Base-by-base conservation (phyloP, 1,139 yeast species). In the Yamadazyma epiphylla region DNA sequence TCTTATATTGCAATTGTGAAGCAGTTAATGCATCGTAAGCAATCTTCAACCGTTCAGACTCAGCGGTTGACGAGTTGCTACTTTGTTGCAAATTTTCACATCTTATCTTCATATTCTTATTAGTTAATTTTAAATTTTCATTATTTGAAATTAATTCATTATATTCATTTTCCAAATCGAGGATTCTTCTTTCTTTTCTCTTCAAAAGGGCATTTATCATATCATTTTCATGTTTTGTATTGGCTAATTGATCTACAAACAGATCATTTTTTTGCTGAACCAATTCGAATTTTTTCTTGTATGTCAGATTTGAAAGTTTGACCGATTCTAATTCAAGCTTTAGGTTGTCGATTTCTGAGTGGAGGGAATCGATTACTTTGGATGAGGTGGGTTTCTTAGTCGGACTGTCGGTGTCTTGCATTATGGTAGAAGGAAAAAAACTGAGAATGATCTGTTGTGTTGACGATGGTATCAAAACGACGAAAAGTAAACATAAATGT, bases 161-260 rank as follows among this genome's bases (percentile, higher is more conserved):
- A 39, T 70, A 57, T 45, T 77, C 78, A 25, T 60, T 61, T 49
- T 82, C 87, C 43, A 80, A 53, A 46, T 80, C 88, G 24, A 63
- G 46, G 26, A 81, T 70, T 36, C 85, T 59, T 36, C 87, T 64
- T 46, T 80, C 81, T 48, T 80, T 80, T 37, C 88, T 59, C 41
- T 70, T 77, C 41, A 80, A 57, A 40, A 80, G 53, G 0, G 85
- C 78, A 42, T 70, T 74, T 25, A 80, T 64, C 60, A 80, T 78
- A 45, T 80, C 85, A 44, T 77, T 77, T 45, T 81, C 86, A 48
- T 80, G 86, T 51, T 79, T 80, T 19, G 80, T 64, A 43, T 80
- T 80, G 24, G 85, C 80, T 41, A 79, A 57, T 48, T 77, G 85
- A 46, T 82, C 89, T 25, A 77, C 68, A 36, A 76, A 63, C 35